A percentile compares a stretch with the other conserved stretches of the same genome.
Conservation (phyloP, 2,329 filamentous ascomycete genomes). For the Sphaerostilbella broomeana region DNA sequence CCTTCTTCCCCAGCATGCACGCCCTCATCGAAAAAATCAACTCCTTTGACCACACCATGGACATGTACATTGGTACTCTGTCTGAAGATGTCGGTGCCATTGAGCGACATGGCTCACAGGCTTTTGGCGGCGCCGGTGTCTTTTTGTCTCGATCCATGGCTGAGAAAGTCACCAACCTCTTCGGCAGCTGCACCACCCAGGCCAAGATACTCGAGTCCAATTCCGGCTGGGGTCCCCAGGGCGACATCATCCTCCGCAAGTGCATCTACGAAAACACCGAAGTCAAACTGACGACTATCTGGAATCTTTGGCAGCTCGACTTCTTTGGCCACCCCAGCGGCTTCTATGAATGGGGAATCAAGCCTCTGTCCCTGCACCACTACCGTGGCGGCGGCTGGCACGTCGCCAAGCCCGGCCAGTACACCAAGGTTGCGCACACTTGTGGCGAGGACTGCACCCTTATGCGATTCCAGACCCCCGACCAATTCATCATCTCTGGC, state of each 20-base stretch:
- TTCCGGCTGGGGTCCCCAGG: conserved; percentile 53
- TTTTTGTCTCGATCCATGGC: conserved; percentile 51
- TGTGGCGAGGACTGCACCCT: conserved; percentile 56
- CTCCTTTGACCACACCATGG: conserved; percentile 44
- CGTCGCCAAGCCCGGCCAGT: conserved; percentile 45
- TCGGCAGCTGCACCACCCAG: conserved; percentile 39
- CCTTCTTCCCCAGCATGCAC: conserved; percentile 56
- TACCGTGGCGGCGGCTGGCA: conserved; percentile 57
- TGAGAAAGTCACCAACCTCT: conserved; percentile 38
- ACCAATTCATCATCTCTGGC: conserved; percentile 51
- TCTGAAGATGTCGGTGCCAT: conserved; percentile 57
- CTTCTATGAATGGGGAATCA: conserved; percentile 57
- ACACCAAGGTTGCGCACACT: conserved; percentile 50
- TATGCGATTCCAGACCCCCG: conserved; percentile 49
- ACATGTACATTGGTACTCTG: conserved; percentile 54
- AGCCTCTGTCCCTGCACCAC: conserved; percentile 56
- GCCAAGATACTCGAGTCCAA: conserved; percentile 49
- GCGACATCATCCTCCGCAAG: conserved; percentile 55
- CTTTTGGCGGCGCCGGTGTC: conserved; percentile 57
- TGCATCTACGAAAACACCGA: conserved; percentile 59
- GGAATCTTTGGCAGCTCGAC: conserved; percentile 56
- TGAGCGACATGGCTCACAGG: conserved; percentile 54
- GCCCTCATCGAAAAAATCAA: conserved; percentile 44
- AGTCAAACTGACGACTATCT: conserved; percentile 49
- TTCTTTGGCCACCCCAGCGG: conserved; percentile 54